Evolutionary conservation across 2,329 filamentous ascomycete species (phyloP).

Genomic region (Allantophomopsis cytisporea): DNA sequence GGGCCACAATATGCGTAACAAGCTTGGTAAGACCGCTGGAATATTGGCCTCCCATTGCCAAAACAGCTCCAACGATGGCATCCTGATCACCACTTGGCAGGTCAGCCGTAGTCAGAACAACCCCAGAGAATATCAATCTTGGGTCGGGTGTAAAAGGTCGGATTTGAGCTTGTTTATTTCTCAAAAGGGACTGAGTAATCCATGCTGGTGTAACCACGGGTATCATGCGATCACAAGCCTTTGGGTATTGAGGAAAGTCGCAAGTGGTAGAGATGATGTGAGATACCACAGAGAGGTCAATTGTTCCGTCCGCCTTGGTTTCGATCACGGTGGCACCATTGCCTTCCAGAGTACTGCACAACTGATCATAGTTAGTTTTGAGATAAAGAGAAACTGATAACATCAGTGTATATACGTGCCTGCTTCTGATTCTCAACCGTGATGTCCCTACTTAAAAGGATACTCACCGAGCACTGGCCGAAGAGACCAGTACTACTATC

Average conservation of each 20-base stretch:
- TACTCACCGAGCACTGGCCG: not conserved
- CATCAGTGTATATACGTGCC: too few relatives aligned
- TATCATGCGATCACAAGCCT: slow-evolving; percentile 63
- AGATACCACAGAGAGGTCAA: slow-evolving; percentile 32
- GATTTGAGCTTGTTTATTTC: slow-evolving; percentile 59
- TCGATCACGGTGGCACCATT: slow-evolving; percentile 21
- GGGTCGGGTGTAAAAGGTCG: slow-evolving; percentile 86
- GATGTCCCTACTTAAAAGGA: too few relatives aligned
- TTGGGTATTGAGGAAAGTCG: slow-evolving; percentile 80
- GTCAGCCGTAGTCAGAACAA: slow-evolving; percentile 71
- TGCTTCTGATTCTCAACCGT: too few relatives aligned
- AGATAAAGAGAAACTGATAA: not conserved
- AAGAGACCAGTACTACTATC: not conserved
- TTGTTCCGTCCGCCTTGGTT: slow-evolving; percentile 22
- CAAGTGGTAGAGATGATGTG: slow-evolving; percentile 65
- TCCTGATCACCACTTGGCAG: slow-evolving; percentile 81
- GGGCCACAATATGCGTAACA: slow-evolving; percentile 81
- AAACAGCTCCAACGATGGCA: slow-evolving; percentile 76
- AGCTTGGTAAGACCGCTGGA: slow-evolving; percentile 55
- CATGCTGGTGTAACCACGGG: slow-evolving; percentile 75
- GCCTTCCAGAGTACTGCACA: slow-evolving; percentile 12
- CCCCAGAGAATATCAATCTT: slow-evolving; percentile 75
- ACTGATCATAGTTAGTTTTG: slow-evolving; percentile 5
- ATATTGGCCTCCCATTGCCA: slow-evolving; percentile 81
- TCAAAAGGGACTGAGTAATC: slow-evolving; percentile 59